Percentiles rank a stretch among this genome's conserved stretches.
Evolutionary conservation across 176 grass and related monocot genomes (phyloP).

Genomic region (Oryza meridionalis): DNA sequence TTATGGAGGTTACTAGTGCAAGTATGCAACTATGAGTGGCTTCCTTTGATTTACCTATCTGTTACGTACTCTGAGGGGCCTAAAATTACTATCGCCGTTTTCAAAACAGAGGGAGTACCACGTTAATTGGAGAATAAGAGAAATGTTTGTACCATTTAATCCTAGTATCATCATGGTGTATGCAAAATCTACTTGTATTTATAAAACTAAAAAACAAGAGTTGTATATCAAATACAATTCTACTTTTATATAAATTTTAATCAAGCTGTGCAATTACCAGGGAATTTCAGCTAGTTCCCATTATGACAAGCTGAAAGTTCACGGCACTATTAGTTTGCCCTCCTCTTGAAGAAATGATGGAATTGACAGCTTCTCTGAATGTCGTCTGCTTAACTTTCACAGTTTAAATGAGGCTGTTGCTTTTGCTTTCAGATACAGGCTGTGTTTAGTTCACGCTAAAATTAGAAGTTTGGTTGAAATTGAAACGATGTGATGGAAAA

Average conservation of each 20-base stretch:
- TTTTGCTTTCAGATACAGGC: constrained; percentile 11
- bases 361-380: background rate
- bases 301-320: constrained; percentile 21
- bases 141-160: background rate
- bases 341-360: background rate
- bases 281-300: background rate
- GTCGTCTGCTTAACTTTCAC: background rate
- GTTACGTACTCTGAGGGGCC: too few species aligned
- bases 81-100: background rate
- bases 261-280: background rate
- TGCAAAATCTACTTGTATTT: background rate
- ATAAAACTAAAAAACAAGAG: background rate
- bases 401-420: background rate
- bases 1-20: background rate
- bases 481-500: too few species aligned
- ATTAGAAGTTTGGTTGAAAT: too few species aligned
- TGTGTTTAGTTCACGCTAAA: too few species aligned
- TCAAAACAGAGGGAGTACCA: background rate
- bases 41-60: background rate
- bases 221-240: background rate
- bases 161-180: background rate
- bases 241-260: background rate
- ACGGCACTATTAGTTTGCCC: background rate
- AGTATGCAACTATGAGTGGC: background rate
- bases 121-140: background rate